Percentiles rank a stretch among this genome's conserved stretches.
Conservation (phyloP, 768 basidiomycete genomes). For the Tricholomella constricta region DNA sequence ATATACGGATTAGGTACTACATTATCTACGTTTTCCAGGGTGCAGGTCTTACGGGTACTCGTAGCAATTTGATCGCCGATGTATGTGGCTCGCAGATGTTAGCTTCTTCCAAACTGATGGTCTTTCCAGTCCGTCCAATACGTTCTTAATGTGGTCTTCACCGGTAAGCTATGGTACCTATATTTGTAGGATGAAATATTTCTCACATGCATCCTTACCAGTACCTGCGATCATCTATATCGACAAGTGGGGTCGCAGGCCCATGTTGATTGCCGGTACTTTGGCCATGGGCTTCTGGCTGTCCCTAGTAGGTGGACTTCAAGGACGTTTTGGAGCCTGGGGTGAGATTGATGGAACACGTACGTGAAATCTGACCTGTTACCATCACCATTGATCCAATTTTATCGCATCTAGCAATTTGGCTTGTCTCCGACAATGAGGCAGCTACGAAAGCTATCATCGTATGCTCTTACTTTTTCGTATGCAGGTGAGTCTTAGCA, state of each 20-base stretch:
- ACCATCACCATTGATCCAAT: neutral
- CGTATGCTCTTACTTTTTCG: constrained; percentile 76
- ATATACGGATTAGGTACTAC: constrained; percentile 47
- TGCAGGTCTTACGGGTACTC: constrained; percentile 73
- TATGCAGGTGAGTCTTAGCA: constrained; percentile 45
- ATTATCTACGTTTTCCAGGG: constrained; percentile 75
- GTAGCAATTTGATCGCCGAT: constrained; percentile 72
- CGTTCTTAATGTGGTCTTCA: constrained; percentile 52
- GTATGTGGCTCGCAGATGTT: constrained; percentile 25
- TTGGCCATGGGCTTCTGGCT: constrained; percentile 76
- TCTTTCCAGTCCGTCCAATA: constrained; percentile 60
- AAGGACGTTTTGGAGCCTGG: constrained; percentile 69
- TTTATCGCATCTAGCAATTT: constrained; percentile 26
- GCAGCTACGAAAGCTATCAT: constrained; percentile 69
- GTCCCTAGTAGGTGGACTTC: constrained; percentile 75
- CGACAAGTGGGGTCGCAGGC: constrained; percentile 79
- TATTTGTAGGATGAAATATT: constrained; percentile 42
- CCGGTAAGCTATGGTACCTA: constrained; percentile 40
- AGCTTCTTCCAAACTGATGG: neutral
- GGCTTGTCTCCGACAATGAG: constrained; percentile 59
- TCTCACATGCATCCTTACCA: constrained; percentile 30
- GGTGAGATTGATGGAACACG: constrained; percentile 40
- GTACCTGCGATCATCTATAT: constrained; percentile 62
- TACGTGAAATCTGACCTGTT: neutral
- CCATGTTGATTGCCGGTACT: constrained; percentile 68